phyloP scores from a whole-genome alignment of 345 rosid genomes.

The Cochlearia excelsa region DNA sequence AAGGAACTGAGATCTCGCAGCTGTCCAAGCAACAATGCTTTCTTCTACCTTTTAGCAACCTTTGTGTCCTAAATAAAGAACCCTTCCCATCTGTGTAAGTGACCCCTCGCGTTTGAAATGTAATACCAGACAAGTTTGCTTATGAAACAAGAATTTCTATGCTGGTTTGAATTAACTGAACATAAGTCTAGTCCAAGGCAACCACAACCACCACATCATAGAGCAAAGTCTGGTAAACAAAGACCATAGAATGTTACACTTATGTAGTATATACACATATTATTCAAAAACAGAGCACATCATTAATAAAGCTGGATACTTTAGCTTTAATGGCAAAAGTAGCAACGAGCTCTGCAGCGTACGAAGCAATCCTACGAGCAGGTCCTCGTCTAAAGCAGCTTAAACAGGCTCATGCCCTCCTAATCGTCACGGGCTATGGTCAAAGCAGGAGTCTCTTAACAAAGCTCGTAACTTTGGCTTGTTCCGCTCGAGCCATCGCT shows the following conservation, averaged over 20 bases:
- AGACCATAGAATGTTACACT: no score
- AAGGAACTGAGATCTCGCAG: slow-evolving; percentile 49
- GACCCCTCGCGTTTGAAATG: neutral
- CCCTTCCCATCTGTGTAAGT: neutral
- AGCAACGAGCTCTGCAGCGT: slow-evolving; percentile 49
- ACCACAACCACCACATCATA: no score
- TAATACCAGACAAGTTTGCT: slow-evolving; percentile 3
- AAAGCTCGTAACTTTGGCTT: slow-evolving; percentile 64
- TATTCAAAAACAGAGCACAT: no score
- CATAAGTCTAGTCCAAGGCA: no score
- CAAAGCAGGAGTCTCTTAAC: slow-evolving; percentile 65
- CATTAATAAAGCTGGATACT: no score
- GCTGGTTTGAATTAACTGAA: no score
- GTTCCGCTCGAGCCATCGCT: slow-evolving; percentile 49
- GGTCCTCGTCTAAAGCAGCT: slow-evolving; percentile 63
- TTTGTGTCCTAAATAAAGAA: no score
- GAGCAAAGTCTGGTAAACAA: no score
- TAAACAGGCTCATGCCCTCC: slow-evolving; percentile 60
- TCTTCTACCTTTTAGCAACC: slow-evolving; percentile 8
- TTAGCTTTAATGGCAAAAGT: neutral
- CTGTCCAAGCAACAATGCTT: slow-evolving; percentile 9
- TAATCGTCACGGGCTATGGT: slow-evolving; percentile 53
- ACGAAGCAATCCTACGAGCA: slow-evolving; percentile 55
- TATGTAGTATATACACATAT: no score
- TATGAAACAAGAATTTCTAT: neutral